These are phyloP conservation scores for Nitzschia sp. DNA, from an alignment of 108 stramenopile species.

Conservation along the genomic window DNA sequence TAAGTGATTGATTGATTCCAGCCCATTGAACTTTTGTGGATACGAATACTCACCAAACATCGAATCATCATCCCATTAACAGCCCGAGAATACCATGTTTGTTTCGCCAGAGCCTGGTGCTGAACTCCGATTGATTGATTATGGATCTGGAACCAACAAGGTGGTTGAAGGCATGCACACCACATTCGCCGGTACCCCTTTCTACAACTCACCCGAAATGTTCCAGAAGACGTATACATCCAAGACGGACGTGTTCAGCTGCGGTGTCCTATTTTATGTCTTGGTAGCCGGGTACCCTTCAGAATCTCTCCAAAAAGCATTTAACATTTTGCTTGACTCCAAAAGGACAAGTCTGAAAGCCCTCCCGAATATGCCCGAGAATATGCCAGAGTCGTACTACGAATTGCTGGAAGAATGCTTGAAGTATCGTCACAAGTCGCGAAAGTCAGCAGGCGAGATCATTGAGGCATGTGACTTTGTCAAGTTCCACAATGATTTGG, in stretches of 20 bases:
- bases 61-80: too few relatives aligned
- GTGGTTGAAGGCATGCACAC: constrained; percentile 40
- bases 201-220: constrained; percentile 81
- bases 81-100: constrained; percentile 71
- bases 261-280: constrained; percentile 69
- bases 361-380: constrained; percentile 69
- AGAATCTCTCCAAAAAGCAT: constrained; percentile 65
- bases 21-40: too few relatives aligned
- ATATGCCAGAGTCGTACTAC: constrained; percentile 71
- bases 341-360: constrained; percentile 34
- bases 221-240: constrained; percentile 62
- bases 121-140: constrained; percentile 76
- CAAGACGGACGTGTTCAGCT: constrained; percentile 65
- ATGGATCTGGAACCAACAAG: constrained; percentile 58
- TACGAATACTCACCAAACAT: too few relatives aligned
- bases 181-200: constrained; percentile 78
- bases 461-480: constrained; percentile 56
- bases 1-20: too few relatives aligned
- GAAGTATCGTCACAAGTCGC: constrained; percentile 49
- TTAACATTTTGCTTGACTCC: constrained; percentile 51
- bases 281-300: constrained; percentile 80
- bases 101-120: constrained; percentile 33
- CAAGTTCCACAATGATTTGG: constrained; percentile 58
- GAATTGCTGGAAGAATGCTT: constrained; percentile 64
- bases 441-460: constrained; percentile 58